Evolutionary conservation across 345 rosid genomes (phyloP).

Genomic region (Carallia pectinifolia): DNA sequence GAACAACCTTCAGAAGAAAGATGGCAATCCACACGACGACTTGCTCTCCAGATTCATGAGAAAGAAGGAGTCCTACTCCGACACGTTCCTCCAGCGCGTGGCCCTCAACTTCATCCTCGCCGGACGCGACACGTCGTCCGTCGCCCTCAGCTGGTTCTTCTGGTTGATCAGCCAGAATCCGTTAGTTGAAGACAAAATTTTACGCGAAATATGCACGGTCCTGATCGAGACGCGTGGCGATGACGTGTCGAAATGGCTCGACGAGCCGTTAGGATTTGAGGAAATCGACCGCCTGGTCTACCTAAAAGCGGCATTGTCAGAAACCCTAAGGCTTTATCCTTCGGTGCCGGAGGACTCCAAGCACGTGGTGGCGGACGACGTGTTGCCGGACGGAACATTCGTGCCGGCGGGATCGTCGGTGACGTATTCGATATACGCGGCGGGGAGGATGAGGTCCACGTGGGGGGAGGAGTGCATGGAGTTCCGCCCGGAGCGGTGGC

Average conservation of each 20-base stretch:
- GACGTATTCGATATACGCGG: conserved; percentile 81
- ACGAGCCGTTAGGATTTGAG: conserved; percentile 68
- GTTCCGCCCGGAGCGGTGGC: conserved; percentile 83
- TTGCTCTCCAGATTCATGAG: conserved; percentile 86
- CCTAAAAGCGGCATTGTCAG: conserved; percentile 84
- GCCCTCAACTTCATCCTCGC: conserved; percentile 95
- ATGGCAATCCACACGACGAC: conserved; percentile 64
- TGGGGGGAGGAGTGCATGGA: conserved; percentile 96
- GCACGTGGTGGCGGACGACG: conserved; percentile 68
- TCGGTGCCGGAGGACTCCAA: conserved; percentile 94
- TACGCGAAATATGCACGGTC: conserved; percentile 59
- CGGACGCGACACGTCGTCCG: conserved; percentile 96
- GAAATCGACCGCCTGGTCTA: conserved; percentile 71
- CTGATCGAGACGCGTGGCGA: conserved; percentile 67
- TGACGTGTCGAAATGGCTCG: conserved; percentile 55
- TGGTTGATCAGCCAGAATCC: conserved; percentile 69
- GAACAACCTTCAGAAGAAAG: conserved; percentile 43
- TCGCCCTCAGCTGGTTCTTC: conserved; percentile 92
- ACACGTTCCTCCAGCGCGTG: conserved; percentile 73
- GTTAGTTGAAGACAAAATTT: conserved; percentile 61
- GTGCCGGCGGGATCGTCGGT: conserved; percentile 92
- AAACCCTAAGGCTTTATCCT: conserved; percentile 83
- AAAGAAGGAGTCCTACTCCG: conserved; percentile 81
- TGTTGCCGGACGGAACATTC: conserved; percentile 83
- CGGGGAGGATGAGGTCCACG: conserved; percentile 79